A percentile compares a stretch with the other conserved stretches of the same genome.
Conservation (phyloP, 2,329 filamentous ascomycete species). For the Diaporthe longicolla region DNA sequence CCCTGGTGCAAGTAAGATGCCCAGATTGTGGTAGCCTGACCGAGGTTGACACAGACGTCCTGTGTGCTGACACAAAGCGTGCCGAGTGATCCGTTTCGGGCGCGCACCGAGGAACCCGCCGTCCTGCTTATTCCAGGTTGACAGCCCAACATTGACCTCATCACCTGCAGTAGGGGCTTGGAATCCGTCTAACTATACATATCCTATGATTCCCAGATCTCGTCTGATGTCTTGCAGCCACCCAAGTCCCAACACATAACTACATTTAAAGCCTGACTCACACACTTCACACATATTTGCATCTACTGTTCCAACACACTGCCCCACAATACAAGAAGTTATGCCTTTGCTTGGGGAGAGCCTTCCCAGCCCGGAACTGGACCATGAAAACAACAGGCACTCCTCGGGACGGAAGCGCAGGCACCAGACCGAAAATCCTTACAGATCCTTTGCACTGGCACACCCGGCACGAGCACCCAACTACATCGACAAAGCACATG, state of each 20-base stretch:
- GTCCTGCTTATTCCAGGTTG: background rate
- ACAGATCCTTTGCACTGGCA: constrained; percentile 27
- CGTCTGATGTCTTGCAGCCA: background rate
- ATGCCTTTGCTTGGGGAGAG: constrained; percentile 11
- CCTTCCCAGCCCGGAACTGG: background rate
- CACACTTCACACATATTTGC: background rate
- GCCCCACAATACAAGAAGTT: background rate
- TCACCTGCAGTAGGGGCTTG: background rate
- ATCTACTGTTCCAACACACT: background rate
- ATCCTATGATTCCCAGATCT: background rate
- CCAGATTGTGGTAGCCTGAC: background rate
- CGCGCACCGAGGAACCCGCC: constrained; percentile 26
- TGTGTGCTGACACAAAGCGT: constrained; percentile 25
- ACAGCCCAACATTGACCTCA: constrained; percentile 26
- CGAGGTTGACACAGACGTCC: constrained; percentile 17
- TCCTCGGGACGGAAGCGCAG: constrained; percentile 2
- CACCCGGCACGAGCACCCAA: constrained; percentile 30
- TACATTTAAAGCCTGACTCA: too few species aligned
- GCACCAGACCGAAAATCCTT: background rate
- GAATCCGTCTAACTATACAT: constrained; percentile 14
- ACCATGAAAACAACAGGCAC: background rate
- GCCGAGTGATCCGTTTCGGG: constrained; percentile 30
- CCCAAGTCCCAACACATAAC: background rate
- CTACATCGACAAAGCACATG: constrained; percentile 24
- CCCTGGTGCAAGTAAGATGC: constrained; percentile 2